These are phyloP conservation scores for Verticillium albo-atrum DNA, from an alignment of 2,329 filamentous ascomycete species.

Conservation along the genomic window DNA sequence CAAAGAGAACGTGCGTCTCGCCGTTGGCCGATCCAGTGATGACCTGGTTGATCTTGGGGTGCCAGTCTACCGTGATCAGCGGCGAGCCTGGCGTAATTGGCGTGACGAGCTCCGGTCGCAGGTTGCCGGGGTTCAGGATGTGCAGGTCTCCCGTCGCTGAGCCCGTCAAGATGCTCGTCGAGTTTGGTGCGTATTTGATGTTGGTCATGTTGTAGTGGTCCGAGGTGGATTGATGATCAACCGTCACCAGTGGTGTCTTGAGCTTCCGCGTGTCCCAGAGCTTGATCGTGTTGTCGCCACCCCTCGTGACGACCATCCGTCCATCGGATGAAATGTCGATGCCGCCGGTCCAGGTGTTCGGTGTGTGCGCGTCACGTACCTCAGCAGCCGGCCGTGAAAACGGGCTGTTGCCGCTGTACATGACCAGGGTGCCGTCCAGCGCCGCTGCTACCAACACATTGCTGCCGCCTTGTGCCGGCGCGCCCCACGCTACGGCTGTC, in stretches of 20 bases:
- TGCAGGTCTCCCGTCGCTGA: constrained; percentile 82
- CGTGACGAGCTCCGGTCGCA: constrained; percentile 79
- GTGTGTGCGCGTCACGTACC: constrained; percentile 75
- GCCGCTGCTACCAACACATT: constrained; percentile 78
- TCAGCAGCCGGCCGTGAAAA: constrained; percentile 79
- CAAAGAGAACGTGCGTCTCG: constrained; percentile 87
- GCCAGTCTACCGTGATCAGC: constrained; percentile 84
- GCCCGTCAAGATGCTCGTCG: constrained; percentile 81
- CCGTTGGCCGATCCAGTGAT: constrained; percentile 88
- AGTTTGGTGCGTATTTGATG: constrained; percentile 84
- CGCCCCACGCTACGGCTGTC: constrained; percentile 87
- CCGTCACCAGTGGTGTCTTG: constrained; percentile 78
- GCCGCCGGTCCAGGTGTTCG: constrained; percentile 86
- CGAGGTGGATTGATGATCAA: constrained; percentile 76
- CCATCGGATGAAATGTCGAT: constrained; percentile 89
- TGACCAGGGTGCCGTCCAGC: constrained; percentile 82
- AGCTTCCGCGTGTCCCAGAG: constrained; percentile 97
- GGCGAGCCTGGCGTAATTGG: constrained; percentile 82
- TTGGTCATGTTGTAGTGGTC: constrained; percentile 79
- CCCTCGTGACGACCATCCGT: constrained; percentile 82
- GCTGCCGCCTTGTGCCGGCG: constrained; percentile 68
- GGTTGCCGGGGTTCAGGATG: constrained; percentile 88
- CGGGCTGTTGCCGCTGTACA: constrained; percentile 89
- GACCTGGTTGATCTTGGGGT: constrained; percentile 93
- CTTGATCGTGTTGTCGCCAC: constrained; percentile 90